phyloP scores from a whole-genome alignment of 2,329 filamentous ascomycete genomes.

The Colletotrichum endophyticum region DNA sequence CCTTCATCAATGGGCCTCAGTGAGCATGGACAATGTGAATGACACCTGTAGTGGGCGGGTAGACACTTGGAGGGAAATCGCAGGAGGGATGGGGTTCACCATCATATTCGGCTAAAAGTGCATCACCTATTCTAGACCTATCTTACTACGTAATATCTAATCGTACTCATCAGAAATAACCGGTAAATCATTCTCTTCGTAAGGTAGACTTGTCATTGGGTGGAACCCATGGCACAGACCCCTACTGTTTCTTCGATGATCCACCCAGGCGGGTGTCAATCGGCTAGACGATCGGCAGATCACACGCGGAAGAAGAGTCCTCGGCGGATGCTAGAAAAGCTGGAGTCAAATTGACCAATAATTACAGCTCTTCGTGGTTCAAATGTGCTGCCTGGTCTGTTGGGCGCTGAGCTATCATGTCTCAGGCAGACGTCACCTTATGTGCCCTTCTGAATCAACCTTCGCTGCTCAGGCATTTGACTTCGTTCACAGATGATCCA shows the following conservation, averaged over 20 bases:
- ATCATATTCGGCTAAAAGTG: background rate
- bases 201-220: background rate
- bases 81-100: background rate
- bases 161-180: background rate
- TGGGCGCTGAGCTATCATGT: background rate
- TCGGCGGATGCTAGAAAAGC: background rate
- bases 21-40: constrained; percentile 42
- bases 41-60: background rate
- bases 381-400: background rate
- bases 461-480: background rate
- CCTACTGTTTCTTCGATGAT: background rate
- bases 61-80: background rate
- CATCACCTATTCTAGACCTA: background rate
- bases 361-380: rapidly evolving
- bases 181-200: background rate
- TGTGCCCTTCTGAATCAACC: background rate
- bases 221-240: background rate
- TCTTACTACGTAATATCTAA: background rate
- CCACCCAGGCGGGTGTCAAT: background rate
- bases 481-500: background rate
- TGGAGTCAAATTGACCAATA: background rate
- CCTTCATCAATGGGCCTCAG: constrained; percentile 60
- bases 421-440: background rate
- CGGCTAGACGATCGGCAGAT: background rate
- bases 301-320: background rate